These are phyloP conservation scores for Euphorbia celastroides DNA, from an alignment of 441 rosid genomes.

Conservation along the genomic window DNA sequence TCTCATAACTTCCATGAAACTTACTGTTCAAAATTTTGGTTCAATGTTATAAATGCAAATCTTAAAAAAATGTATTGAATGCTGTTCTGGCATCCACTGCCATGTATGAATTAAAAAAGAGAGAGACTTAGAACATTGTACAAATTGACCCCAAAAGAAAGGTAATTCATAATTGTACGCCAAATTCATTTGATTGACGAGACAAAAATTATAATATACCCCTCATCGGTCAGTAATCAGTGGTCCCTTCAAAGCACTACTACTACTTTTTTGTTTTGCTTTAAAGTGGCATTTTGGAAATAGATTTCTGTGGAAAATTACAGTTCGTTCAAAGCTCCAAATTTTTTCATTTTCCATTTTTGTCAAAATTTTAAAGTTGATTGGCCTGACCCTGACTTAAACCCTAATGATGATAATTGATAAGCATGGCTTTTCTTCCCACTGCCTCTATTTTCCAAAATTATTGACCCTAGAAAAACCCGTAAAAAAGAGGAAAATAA, in stretches of 20 bases:
- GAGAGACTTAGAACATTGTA: background rate
- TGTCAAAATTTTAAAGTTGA: background rate
- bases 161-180: background rate
- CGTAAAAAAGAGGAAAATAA: too few relatives aligned
- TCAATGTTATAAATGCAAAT: background rate
- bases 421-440: too few relatives aligned
- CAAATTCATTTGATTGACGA: background rate
- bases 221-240: too few relatives aligned
- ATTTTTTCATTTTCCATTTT: too few relatives aligned
- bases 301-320: background rate
- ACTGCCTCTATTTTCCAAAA: too few relatives aligned
- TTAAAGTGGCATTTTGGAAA: background rate
- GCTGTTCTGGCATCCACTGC: slow-evolving; percentile 1
- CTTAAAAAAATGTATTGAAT: background rate
- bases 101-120: background rate
- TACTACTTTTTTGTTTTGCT: background rate
- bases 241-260: background rate
- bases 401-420: too few relatives aligned
- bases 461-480: too few relatives aligned
- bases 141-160: background rate
- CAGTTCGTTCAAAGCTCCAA: background rate
- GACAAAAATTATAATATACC: background rate
- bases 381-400: too few relatives aligned
- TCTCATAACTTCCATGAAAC: too few relatives aligned
- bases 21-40: background rate